These are phyloP conservation scores for Epichloe gansuensis DNA, from an alignment of 2,329 filamentous ascomycete species.

Conservation along the genomic window DNA sequence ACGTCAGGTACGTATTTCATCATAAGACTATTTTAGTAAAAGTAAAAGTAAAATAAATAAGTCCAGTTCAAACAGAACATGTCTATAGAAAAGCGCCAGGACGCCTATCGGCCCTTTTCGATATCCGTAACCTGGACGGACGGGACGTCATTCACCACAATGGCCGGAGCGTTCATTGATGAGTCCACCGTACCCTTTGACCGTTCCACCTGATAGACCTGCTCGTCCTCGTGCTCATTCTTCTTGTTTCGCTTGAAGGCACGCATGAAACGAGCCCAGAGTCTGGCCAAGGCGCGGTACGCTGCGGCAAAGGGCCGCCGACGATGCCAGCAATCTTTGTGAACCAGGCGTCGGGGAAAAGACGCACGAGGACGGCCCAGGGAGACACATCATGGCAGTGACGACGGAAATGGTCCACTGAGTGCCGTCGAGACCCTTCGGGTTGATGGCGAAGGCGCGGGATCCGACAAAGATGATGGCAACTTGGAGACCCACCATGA, in stretches of 20 bases:
- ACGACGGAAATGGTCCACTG: slow-evolving; percentile 86
- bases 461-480: slow-evolving; percentile 66
- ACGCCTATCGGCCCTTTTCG: not conserved
- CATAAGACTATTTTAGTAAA: not conserved
- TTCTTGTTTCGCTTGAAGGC: not conserved
- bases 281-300: not conserved
- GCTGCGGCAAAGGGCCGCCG: slow-evolving; percentile 1
- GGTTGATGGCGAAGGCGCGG: slow-evolving; percentile 63
- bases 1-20: not conserved
- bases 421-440: slow-evolving; percentile 16
- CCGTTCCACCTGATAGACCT: not conserved
- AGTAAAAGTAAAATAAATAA: not conserved
- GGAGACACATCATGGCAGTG: slow-evolving; percentile 73
- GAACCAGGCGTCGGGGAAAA: slow-evolving; percentile 58
- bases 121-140: not conserved
- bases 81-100: not conserved
- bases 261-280: not conserved
- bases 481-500: slow-evolving; percentile 83
- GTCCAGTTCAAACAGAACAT: not conserved
- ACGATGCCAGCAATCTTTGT: slow-evolving; percentile 4
- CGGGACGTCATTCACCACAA: not conserved
- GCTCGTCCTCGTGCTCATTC: not conserved
- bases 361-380: slow-evolving; percentile 71
- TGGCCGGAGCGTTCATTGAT: not conserved
- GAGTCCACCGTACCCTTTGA: not conserved